These are phyloP conservation scores for Hypoxylon crocopeplum DNA, from an alignment of 495 filamentous ascomycete genomes.

Conservation along the genomic window DNA sequence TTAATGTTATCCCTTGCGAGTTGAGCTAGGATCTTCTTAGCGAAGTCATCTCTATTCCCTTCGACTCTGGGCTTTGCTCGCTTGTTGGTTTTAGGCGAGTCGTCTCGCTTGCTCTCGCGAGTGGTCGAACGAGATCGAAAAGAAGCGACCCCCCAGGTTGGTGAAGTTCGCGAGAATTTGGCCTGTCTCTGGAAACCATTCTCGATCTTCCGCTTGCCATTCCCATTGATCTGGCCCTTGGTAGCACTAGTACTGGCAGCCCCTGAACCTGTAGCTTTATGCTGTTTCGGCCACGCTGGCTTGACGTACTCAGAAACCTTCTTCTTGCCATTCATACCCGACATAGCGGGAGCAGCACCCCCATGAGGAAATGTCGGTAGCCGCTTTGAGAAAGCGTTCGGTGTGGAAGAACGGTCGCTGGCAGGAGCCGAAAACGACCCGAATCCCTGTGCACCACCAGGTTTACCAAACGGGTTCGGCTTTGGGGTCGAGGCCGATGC, in stretches of 20 bases:
- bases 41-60: constrained; percentile 40
- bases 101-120: neutral
- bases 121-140: neutral
- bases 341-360: neutral
- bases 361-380: neutral
- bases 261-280: neutral
- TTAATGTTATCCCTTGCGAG: constrained; percentile 50
- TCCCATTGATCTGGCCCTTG: constrained; percentile 10
- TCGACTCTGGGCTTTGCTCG: neutral
- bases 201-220: constrained; percentile 23
- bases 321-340: neutral
- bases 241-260: neutral
- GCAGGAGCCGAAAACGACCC: neutral
- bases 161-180: constrained; percentile 18
- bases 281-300: constrained; percentile 35
- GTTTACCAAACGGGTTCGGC: neutral
- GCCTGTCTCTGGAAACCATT: constrained; percentile 3
- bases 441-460: constrained; percentile 1
- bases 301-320: constrained; percentile 28
- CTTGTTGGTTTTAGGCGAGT: neutral
- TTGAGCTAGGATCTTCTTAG: constrained; percentile 49
- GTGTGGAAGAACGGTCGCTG: neutral
- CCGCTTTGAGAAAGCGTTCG: constrained; percentile 6
- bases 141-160: constrained; percentile 2
- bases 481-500: neutral